phyloP scores from a whole-genome alignment of 495 filamentous ascomycete species.

The Halenospora varia region DNA sequence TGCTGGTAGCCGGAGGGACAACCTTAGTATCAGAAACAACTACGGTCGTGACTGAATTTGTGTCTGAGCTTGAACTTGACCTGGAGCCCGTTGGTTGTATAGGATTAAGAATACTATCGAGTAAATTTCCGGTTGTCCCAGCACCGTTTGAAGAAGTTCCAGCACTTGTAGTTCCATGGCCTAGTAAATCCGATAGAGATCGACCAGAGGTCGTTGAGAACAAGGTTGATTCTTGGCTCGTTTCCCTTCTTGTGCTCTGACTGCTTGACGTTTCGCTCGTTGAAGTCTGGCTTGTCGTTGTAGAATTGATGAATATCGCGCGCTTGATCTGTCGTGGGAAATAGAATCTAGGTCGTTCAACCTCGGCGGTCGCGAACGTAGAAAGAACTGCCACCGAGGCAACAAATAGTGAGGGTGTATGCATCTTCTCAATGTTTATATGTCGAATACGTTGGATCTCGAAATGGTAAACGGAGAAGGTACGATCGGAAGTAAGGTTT shows the following conservation, averaged over 20 bases:
- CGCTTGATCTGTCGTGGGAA: slow-evolving; percentile 59
- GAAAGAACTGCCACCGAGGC: slow-evolving; percentile 49
- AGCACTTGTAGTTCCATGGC: neutral
- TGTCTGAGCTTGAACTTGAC: neutral
- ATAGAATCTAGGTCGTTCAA: slow-evolving; percentile 50
- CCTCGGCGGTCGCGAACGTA: slow-evolving; percentile 40
- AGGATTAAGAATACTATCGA: neutral
- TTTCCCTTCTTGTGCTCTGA: no score
- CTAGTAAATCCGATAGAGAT: slow-evolving; percentile 19
- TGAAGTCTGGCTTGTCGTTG: slow-evolving; percentile 33
- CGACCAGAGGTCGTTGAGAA: slow-evolving; percentile 11
- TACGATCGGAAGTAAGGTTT: slow-evolving; percentile 15
- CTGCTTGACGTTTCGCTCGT: slow-evolving; percentile 2
- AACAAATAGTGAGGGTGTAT: slow-evolving; percentile 42
- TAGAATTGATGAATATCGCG: slow-evolving; percentile 41
- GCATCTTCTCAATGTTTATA: slow-evolving; percentile 27
- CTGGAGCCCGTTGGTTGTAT: neutral
- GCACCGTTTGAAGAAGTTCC: neutral
- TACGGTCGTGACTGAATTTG: slow-evolving; percentile 22
- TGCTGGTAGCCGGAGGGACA: neutral
- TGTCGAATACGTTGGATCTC: slow-evolving; percentile 20
- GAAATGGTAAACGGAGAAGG: slow-evolving; percentile 12
- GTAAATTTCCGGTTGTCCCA: slow-evolving; percentile 3
- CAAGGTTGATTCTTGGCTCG: slow-evolving; percentile 12
- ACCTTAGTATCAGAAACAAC: slow-evolving; percentile 26